Conservation (phyloP, 2,329 filamentous ascomycete species). For the Colletotrichum spaethianum region DNA sequence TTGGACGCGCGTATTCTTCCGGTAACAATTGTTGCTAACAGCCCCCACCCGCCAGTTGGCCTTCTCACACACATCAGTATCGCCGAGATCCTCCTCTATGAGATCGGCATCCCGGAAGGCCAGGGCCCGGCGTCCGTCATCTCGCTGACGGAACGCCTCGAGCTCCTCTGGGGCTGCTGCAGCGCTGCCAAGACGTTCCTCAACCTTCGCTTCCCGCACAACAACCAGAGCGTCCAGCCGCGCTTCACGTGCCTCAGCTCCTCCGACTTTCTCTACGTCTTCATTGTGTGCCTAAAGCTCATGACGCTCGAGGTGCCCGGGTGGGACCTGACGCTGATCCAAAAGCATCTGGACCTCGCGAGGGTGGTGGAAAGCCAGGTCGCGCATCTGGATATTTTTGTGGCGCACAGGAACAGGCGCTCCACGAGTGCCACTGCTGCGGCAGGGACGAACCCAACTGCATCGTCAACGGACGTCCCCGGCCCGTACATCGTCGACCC, state of each 20-base stretch:
- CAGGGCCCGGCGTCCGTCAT: constrained; percentile 50
- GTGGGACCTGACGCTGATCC: constrained; percentile 58
- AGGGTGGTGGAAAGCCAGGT: constrained; percentile 50
- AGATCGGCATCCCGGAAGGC: constrained; percentile 59
- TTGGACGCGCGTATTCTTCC: background rate
- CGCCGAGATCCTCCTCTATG: constrained; percentile 63
- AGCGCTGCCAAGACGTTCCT: constrained; percentile 58
- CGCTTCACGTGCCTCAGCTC: constrained; percentile 59
- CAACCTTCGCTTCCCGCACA: constrained; percentile 49
- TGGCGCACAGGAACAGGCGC: constrained; percentile 43
- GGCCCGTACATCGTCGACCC: constrained; percentile 29
- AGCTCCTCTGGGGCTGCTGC: constrained; percentile 62
- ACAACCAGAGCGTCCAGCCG: constrained; percentile 49
- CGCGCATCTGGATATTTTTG: constrained; percentile 48
- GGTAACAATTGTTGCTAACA: background rate
- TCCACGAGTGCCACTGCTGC: constrained; percentile 7
- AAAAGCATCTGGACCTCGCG: constrained; percentile 54
- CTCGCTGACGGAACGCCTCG: constrained; percentile 56
- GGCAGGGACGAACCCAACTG: background rate
- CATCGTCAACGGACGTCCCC: constrained; percentile 3
- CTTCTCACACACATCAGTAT: constrained; percentile 60
- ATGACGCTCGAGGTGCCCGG: constrained; percentile 60
- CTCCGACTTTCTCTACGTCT: constrained; percentile 63
- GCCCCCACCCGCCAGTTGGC: constrained; percentile 52
- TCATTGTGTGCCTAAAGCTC: constrained; percentile 63